Conservation (phyloP, 2,329 filamentous ascomycete species). For the Colletotrichum cereale region DNA sequence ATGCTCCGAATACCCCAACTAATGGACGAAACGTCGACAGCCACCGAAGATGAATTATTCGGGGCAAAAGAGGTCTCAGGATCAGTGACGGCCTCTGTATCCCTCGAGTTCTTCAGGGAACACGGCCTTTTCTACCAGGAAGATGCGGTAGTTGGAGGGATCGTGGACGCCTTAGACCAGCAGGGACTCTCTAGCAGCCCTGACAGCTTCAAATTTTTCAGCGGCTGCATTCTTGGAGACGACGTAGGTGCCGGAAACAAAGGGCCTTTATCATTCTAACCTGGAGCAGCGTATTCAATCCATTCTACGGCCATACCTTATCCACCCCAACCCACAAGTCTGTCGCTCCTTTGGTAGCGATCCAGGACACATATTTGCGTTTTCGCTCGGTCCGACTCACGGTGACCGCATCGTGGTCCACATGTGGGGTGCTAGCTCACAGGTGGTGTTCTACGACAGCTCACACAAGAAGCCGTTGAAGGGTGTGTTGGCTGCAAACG, state of each 20-base stretch:
- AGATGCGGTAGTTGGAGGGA: not conserved
- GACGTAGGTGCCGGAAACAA: not conserved
- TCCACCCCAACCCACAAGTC: not conserved
- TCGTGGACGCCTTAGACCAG: not conserved
- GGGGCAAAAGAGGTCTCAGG: not conserved
- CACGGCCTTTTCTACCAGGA: not conserved
- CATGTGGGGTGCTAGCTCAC: not conserved
- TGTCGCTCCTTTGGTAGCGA: conserved; percentile 2
- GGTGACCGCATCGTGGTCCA: not conserved
- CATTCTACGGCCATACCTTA: not conserved
- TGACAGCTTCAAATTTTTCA: not conserved
- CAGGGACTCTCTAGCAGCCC: conserved; percentile 1
- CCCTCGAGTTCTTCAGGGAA: not conserved
- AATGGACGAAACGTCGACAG: not conserved
- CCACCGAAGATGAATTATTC: not conserved
- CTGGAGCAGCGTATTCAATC: not conserved
- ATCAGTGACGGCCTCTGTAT: not conserved
- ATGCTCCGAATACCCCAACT: conserved; percentile 1
- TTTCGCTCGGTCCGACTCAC: not conserved
- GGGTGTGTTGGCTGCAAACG: not conserved
- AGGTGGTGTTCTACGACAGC: not conserved
- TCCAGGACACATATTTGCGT: not conserved
- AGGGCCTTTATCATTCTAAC: not conserved
- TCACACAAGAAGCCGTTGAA: not conserved
- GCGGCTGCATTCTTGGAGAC: not conserved